These are phyloP conservation scores for Eucalyptus lansdowneana DNA, from an alignment of 345 rosid genomes.

Conservation along the genomic window DNA sequence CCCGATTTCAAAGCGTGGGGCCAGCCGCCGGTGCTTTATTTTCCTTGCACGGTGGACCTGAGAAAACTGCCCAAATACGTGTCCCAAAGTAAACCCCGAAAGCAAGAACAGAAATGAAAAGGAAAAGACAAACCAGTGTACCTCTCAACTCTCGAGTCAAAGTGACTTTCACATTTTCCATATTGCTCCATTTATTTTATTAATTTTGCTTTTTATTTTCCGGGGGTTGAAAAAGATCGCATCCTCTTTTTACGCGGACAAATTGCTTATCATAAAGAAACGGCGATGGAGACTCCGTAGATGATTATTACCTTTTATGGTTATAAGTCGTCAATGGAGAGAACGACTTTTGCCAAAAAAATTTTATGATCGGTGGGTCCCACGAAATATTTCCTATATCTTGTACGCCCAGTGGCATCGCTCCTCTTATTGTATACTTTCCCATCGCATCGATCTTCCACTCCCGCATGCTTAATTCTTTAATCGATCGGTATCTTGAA, in stretches of 20 bases:
- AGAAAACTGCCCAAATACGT: not conserved
- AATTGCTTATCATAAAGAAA: not conserved
- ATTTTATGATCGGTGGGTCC: not conserved
- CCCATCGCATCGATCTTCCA: not conserved
- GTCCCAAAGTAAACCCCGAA: not conserved
- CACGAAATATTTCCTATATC: not conserved
- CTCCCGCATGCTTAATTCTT: not conserved
- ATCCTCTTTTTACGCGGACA: not conserved
- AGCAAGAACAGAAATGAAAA: accelerated
- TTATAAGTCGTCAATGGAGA: not conserved
- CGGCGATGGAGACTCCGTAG: not conserved
- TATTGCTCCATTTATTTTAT: not conserved
- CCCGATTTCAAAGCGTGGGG: not conserved
- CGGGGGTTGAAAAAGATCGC: not conserved
- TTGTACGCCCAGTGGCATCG: not conserved
- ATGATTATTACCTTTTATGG: not conserved
- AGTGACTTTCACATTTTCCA: not conserved
- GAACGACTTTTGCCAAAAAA: not conserved
- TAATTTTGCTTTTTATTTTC: not conserved
- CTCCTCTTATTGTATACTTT: not conserved
- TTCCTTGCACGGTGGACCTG: not conserved
- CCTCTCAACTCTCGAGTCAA: not conserved
- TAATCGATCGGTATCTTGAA: not conserved
- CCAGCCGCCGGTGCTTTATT: not conserved
- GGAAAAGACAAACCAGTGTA: not conserved